Evolutionary conservation across 2,329 filamentous ascomycete genomes (phyloP).

Genomic region (Lasiodiplodia sp.): DNA sequence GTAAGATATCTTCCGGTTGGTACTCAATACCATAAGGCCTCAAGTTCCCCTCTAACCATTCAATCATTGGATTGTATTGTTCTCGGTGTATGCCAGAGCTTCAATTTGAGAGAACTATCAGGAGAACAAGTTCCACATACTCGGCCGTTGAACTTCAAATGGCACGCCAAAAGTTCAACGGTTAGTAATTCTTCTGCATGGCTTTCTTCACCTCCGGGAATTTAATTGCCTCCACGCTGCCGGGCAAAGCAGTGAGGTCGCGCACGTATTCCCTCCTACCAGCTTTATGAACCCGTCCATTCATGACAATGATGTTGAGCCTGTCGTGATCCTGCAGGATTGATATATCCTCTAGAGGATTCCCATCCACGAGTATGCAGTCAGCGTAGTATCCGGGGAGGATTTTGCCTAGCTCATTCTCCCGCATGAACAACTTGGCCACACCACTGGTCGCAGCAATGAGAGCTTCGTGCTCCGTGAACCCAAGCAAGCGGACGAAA

Average conservation of each 20-base stretch:
- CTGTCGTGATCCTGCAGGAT: conserved; percentile 54
- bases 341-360: conserved; percentile 53
- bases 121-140: no score
- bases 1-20: no score
- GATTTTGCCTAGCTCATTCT: conserved; percentile 52
- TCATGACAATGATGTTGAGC: conserved; percentile 57
- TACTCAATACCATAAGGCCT: no score
- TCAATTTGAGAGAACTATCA: no score
- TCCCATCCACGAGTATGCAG: conserved; percentile 56
- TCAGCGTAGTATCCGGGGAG: conserved; percentile 52
- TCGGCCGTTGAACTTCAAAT: no score
- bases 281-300: conserved; percentile 56
- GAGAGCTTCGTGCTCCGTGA: conserved; percentile 54
- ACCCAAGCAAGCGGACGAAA: conserved; percentile 55
- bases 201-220: conserved; percentile 20
- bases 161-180: no score
- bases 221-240: not conserved
- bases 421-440: conserved; percentile 53
- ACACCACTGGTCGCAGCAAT: conserved; percentile 53
- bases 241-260: not conserved
- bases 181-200: conserved; percentile 26
- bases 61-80: no score
- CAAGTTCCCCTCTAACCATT: no score
- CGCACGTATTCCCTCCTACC: conserved; percentile 36
- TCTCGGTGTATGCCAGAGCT: no score